Evolutionary conservation across 257 asterid species (phyloP).

Genomic region (Solanum chilense): DNA sequence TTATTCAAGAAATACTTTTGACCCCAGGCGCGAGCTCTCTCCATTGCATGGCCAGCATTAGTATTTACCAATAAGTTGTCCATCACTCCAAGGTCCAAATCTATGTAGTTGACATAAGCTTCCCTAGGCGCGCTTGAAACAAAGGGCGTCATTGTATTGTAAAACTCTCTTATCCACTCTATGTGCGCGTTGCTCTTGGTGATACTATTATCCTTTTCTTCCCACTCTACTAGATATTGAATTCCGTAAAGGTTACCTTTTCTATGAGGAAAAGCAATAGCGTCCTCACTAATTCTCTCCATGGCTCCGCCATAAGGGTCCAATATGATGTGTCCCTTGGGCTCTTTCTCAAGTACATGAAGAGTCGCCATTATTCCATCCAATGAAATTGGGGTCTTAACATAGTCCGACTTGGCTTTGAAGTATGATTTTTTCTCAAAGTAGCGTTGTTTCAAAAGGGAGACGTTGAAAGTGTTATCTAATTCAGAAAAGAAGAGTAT

Average conservation of each 20-base stretch:
- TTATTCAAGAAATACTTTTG: conserved; percentile 60
- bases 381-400: conserved; percentile 25
- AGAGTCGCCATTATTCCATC: conserved; percentile 15
- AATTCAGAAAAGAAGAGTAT: conserved; percentile 47
- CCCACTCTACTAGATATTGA: conserved; percentile 61
- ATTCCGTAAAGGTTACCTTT: conserved; percentile 51
- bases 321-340: conserved; percentile 51
- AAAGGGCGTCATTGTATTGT: conserved; percentile 35
- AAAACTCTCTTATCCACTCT: conserved; percentile 51
- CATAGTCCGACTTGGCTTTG: conserved; percentile 71
- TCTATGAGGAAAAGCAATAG: conserved; percentile 71
- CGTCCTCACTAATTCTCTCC: conserved; percentile 31
- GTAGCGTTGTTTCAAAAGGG: conserved; percentile 31
- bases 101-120: conserved; percentile 70
- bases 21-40: conserved; percentile 58
- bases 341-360: conserved; percentile 31
- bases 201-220: conserved; percentile 1
- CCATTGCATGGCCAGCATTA: conserved; percentile 18
- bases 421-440: conserved; percentile 28
- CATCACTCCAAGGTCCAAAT: conserved; percentile 60
- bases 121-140: conserved; percentile 52
- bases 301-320: conserved; percentile 76
- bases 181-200: conserved; percentile 16
- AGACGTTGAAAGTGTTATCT: background rate
- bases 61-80: background rate